A percentile compares a stretch with the other conserved stretches of the same genome.
Conservation (phyloP, 257 asterid genomes). For the Solanum pinnatisectum region DNA sequence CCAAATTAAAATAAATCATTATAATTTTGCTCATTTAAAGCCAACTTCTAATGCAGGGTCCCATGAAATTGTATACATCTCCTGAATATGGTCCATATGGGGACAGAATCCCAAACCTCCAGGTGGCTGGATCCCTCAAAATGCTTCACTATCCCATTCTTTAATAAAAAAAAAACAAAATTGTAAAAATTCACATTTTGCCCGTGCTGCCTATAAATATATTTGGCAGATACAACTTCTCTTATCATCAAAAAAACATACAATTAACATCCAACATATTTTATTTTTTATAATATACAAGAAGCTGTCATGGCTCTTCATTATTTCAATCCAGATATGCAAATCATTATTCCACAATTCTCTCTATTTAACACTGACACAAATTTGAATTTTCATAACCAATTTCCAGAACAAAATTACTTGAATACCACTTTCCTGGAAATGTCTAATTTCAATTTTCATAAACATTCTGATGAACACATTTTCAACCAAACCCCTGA, state of each 20-base stretch:
- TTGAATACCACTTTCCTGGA: conserved; percentile 10
- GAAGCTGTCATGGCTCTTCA: conserved; percentile 25
- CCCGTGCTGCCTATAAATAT: conserved; percentile 3
- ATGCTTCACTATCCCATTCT: not conserved
- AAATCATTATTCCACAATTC: conserved; percentile 11
- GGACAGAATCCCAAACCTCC: conserved; percentile 16
- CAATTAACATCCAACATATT: not conserved
- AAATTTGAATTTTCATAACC: conserved; percentile 23
- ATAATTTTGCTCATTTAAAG: not conserved
- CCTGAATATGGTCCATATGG: conserved; percentile 29
- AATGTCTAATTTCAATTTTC: conserved; percentile 13
- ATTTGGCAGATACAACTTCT: not conserved
- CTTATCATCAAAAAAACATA: not conserved
- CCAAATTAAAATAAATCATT: no score
- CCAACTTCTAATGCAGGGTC: not conserved
- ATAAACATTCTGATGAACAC: conserved; percentile 22
- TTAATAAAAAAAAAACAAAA: not conserved
- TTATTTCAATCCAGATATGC: conserved; percentile 21
- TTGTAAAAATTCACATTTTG: not conserved
- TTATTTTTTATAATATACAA: not conserved
- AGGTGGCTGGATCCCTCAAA: conserved; percentile 22
- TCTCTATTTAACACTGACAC: conserved; percentile 33
- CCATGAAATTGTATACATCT: conserved; percentile 25
- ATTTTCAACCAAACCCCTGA: conserved; percentile 12
- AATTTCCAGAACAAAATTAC: conserved; percentile 19